Evolutionary conservation across 2,329 filamentous ascomycete species (phyloP), one percentile per base, ranked within the genome.

Genomic region (Neonectria coccinea): DNA sequence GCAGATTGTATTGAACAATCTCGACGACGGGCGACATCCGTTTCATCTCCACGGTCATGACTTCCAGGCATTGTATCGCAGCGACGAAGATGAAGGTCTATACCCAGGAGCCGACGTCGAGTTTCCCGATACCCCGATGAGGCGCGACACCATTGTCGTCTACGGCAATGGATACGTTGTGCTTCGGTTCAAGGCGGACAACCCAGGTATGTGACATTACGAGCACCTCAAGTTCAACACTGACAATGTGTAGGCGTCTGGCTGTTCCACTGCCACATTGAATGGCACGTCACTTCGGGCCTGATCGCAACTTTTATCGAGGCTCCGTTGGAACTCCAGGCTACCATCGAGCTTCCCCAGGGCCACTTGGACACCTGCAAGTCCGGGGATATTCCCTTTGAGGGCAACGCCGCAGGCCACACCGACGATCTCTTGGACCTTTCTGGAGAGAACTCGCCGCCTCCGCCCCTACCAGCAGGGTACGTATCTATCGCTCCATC

Each of bases 221-320:
- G 14, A 33, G 16, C 12, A 9, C 2, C 6, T 11, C 16, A 27
- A n/a, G 4, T 12, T 2, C 52, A 52, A 12, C 53, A 75, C 65
- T 64, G 27, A 54, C 14, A 52, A 36, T n/a, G 10, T 4, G 29
- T 53, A 82, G 82, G 87, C 41, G 81, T 91, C 22, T 92, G 89
- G 89, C 77, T 91, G 4, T 92, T 94, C 80, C 92, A 94, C 78
- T 94, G 92, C 78, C 92, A 95, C 75, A 90, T 94, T 57, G 91
- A 92, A 74, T 95, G 91, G 91, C 91, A 93, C 74, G 82, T 92
- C 62, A 80, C 85, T 1, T 88, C 88, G 3, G 91, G 91, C n/a
- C 82, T 93, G 2, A 81, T 88, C 4, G 85, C 88, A 25, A 89
- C 88, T 1, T 85, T 92, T 67, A 77, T 91, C 65, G 89, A 91